Base-by-base conservation (phyloP, 257 asterid genomes). In the Cinchona pubescens region DNA sequence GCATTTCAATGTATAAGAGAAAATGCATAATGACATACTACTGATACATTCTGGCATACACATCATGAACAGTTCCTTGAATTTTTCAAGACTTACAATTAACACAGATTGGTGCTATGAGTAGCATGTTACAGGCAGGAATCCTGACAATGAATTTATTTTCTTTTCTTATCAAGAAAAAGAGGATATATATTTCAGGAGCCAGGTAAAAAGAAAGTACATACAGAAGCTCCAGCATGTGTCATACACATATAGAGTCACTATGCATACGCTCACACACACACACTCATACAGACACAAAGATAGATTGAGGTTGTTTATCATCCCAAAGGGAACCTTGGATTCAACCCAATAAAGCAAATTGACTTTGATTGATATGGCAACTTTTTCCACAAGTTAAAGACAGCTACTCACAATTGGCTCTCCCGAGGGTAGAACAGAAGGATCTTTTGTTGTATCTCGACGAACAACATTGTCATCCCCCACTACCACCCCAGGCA, bases 401-500 rank as follows among this genome's bases (percentile, higher is more conserved):
- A 55, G 16, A 12, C 15, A 58, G 29, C 7, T 64, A 61, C 86
- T 76, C 72, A 85, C 89, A 19, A 92, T 76, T 19, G 80, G 97
- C 82, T 65, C 83, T 16, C 98, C 98, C 0, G 87, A 84, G 27
- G 97, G 97, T 35, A 94, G 93, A 76, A 86, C 76, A 40, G 83
- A 76, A 19, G 89, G 83, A 72, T 78, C 88, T 18, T 51, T 79
- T 2, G 80, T 72, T 12, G 91, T 87, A 75, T 90, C 97, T 53
- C 89, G 92, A 16, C 82, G 86, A 27, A 79, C 98, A 71, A 87
- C 93, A 51, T 90, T 94, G 68, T 88, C 91, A 42, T 48, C 76
- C 64, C 96, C 93, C 15, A 90, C 89, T 38, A 89, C 48, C 16
- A 94, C 82, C 38, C 98, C 97, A 1, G 90, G 88, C 42, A 94